phyloP scores from a whole-genome alignment of 495 filamentous ascomycete genomes.

The Tuber indicum region DNA sequence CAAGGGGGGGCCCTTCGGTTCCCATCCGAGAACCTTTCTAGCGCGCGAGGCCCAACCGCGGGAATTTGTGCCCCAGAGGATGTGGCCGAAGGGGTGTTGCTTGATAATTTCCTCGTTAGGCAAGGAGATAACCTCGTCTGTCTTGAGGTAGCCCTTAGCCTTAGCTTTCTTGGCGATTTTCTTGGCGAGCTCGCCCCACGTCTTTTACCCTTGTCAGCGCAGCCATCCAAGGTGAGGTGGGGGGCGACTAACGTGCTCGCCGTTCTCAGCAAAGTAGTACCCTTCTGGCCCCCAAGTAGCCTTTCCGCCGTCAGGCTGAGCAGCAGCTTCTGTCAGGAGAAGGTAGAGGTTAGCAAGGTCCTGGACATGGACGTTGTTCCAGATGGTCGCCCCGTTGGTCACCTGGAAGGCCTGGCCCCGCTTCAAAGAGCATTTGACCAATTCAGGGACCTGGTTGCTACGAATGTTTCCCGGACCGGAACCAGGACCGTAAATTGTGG shows the following conservation, averaged over 20 bases:
- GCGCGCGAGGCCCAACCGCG: conserved; percentile 33
- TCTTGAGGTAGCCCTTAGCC: conserved; percentile 58
- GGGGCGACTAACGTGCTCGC: conserved; percentile 49
- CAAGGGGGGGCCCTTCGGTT: conserved; percentile 16
- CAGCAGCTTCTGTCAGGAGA: conserved; percentile 57
- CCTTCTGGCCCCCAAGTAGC: conserved; percentile 68
- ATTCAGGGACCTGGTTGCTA: conserved; percentile 58
- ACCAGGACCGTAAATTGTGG: conserved; percentile 69
- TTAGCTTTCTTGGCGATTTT: conserved; percentile 56
- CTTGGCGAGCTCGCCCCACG: conserved; percentile 61
- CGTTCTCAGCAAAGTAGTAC: conserved; percentile 71
- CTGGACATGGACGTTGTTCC: conserved; percentile 68
- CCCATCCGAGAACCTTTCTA: conserved; percentile 37
- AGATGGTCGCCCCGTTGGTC: conserved; percentile 58
- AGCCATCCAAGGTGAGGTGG: background rate
- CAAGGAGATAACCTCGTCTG: conserved; percentile 47
- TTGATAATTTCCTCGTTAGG: conserved; percentile 22
- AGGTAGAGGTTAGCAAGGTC: conserved; percentile 64
- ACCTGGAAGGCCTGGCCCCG: conserved; percentile 59
- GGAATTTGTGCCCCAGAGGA: conserved; percentile 36
- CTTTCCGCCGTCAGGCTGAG: conserved; percentile 51
- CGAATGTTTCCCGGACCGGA: conserved; percentile 63
- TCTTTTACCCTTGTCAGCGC: conserved; percentile 10
- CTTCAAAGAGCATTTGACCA: conserved; percentile 54
- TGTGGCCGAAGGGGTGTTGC: conserved; percentile 17